Percentiles rank a stretch among this genome's conserved stretches.
Conservation (phyloP, 768 basidiomycete genomes). For the Gymnopilus junonius region DNA sequence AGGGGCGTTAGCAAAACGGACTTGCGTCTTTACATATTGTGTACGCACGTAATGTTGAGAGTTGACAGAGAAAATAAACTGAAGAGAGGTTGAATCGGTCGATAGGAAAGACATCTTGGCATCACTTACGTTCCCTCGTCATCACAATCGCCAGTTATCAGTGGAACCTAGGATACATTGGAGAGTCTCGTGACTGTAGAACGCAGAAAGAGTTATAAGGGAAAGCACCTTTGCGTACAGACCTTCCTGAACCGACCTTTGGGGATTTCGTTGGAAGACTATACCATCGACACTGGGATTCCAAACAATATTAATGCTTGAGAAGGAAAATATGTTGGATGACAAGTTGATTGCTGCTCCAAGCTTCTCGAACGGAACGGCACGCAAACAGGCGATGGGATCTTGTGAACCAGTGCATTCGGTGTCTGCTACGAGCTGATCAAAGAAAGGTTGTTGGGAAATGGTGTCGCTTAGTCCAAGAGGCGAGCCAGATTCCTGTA, state of each 20-base stretch:
- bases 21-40: neutral
- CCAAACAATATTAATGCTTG: constrained; percentile 34
- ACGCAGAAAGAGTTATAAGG: neutral
- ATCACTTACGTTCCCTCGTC: constrained; percentile 45
- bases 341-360: constrained; percentile 33
- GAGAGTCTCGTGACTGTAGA: too few relatives aligned
- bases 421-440: constrained; percentile 33
- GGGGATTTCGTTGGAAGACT: constrained; percentile 33
- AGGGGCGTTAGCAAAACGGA: neutral
- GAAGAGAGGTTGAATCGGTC: neutral
- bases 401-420: constrained; percentile 31
- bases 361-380: constrained; percentile 34
- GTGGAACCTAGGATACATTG: constrained; percentile 15
- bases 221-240: constrained; percentile 33
- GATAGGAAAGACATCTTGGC: neutral
- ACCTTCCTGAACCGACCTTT: constrained; percentile 34
- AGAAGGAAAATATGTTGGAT: constrained; percentile 29
- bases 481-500: constrained; percentile 25
- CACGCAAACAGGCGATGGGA: constrained; percentile 38
- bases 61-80: constrained; percentile 20
- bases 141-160: constrained; percentile 37
- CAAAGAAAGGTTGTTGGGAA: constrained; percentile 26
- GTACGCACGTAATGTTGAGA: constrained; percentile 16
- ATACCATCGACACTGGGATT: constrained; percentile 40
- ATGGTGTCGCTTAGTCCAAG: constrained; percentile 10